Evolutionary conservation across 306 rosid genomes (phyloP), one percentile per base, ranked within the genome.

Genomic region (Cucurbita moschata): DNA sequence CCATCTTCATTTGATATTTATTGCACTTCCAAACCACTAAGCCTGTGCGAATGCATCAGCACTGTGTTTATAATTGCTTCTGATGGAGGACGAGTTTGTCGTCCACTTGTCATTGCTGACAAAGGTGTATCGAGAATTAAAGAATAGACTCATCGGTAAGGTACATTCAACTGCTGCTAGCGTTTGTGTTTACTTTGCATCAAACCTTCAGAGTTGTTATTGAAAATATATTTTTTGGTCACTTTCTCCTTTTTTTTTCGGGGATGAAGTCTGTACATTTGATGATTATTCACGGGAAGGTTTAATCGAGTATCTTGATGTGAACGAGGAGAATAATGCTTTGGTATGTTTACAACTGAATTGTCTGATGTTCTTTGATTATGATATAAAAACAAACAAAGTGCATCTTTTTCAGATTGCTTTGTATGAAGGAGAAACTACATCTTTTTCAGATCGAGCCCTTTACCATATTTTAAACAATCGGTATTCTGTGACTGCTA

Each of bases 61-160:
- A 68, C 35, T 87, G 98, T 83, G 94, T 93, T 39, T 90, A 93
- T 21, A 21, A 21, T 21, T 21, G 23, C 23, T 84, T 90, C 98
- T 57, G 98, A 93, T 85, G 98, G 97, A 53, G 98, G 98, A 52
- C 87, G 98, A 80, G 98, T 93, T 75, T 93, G 96, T 70, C 97
- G 98, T 74, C 98, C 98, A 35, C 87, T 93, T 56, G 98, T 93
- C 76, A 88, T 93, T 77, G 96, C 90, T 76, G 96, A 90, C 84
- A 89, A 87, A 59, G 98, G 98, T 75, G 65, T 85, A 66, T 86
- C 98, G 39, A 86, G 96, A 81, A 82, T 93, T 77, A 90, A 88
- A 81, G 90, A 86, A 75, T 78, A 80, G 98, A 93, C 87, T 86
- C 90, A 77, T 56, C 52, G 78, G 97, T 91, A 21, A 81, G 72